Base-by-base conservation (phyloP, 1,284 basidiomycete genomes). In the Marasmius sp. region DNA sequence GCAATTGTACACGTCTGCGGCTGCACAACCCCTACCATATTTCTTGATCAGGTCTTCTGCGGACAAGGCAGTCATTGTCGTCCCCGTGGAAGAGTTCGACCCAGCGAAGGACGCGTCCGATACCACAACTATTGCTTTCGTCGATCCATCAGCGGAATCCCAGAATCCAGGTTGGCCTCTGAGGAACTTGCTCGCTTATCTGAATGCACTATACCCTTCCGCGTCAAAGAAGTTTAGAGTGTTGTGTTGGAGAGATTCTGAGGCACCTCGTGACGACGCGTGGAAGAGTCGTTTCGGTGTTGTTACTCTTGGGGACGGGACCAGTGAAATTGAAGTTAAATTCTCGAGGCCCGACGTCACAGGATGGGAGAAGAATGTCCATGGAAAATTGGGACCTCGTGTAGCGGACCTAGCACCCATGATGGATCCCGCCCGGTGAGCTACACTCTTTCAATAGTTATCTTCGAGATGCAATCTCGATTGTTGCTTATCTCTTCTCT, bases 361-460 rank as follows among this genome's bases (percentile, higher is more conserved):
- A 0, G 97, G 97, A 1, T 99, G 97, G 97, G 96, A 99, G 78
- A 92, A 94, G 77, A 96, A 96, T 77, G 81, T 69, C 45, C 83
- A 65, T 80, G 89, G 70, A 12, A 97, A 96, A 71, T 80, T 99
- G 5, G 92, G 87, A 0, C 93, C 95, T 18, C 84, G 94, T n/a
- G 71, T 96, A 49, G 95, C 94, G 0, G 95, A 98, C 77, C 77
- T 99, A 3, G 95, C 93, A 7, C 92, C 95, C 0, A 92, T 97
- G 88, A 96, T 98, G 93, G 95, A 98, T 73, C 97, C 97, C 0
- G 78, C 81, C 1, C 82, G 88, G 88, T 89, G 67, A 36, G 72
- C 70, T 27, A 38, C 22, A 4, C 27, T 41, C 1, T 27, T 18
- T 45, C 16, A 2, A 41, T 49, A 37, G 22, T 33, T 34, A n/a